Evolutionary conservation across 2,329 filamentous ascomycete genomes (phyloP).

Genomic region (Pleoardoris graminearum): DNA sequence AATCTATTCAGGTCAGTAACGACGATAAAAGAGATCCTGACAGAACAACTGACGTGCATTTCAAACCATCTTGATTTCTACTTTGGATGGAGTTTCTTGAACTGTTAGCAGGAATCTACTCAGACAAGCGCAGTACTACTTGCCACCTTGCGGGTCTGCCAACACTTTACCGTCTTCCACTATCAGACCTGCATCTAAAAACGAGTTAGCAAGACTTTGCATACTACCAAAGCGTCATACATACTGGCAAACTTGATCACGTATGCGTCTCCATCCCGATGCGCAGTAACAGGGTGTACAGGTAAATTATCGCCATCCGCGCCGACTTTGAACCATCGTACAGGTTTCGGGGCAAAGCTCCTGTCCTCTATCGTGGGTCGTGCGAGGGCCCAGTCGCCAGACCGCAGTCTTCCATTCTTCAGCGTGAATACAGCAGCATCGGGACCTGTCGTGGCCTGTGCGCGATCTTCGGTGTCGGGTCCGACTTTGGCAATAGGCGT

Average conservation of each 20-base stretch:
- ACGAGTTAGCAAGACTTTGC: slow-evolving; percentile 2
- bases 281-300: slow-evolving; percentile 22
- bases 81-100: neutral
- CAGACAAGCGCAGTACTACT: neutral
- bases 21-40: no score
- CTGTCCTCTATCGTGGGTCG: slow-evolving; percentile 21
- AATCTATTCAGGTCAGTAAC: no score
- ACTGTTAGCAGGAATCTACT: neutral
- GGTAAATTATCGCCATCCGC: slow-evolving; percentile 11
- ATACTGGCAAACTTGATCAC: slow-evolving; percentile 22
- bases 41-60: neutral
- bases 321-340: slow-evolving; percentile 26
- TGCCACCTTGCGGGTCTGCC: slow-evolving; percentile 19
- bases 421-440: slow-evolving; percentile 27
- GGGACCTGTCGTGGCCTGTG: slow-evolving; percentile 20
- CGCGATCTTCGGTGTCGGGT: slow-evolving; percentile 16
- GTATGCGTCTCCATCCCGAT: slow-evolving; percentile 19
- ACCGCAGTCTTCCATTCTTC: slow-evolving; percentile 21
- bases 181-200: slow-evolving; percentile 16
- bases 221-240: neutral
- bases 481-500: slow-evolving; percentile 21
- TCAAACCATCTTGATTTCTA: neutral
- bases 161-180: slow-evolving; percentile 12
- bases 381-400: slow-evolving; percentile 23
- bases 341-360: slow-evolving; percentile 24